phyloP scores from a whole-genome alignment of 1,139 yeast genomes.

The Pichia sp. region DNA sequence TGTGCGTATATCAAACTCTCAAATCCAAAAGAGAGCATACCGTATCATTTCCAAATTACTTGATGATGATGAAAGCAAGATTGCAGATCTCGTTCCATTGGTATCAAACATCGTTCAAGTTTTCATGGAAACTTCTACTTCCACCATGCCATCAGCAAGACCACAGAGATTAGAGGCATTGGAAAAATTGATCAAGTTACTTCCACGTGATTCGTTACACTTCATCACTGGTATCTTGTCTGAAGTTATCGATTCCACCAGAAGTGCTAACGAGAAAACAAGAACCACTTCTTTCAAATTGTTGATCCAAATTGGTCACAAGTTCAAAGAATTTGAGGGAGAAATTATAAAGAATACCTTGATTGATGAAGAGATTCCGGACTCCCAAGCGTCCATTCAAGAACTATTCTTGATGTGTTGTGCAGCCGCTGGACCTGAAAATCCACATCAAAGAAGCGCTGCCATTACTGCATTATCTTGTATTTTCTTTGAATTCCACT shows the following conservation, averaged over 20 bases:
- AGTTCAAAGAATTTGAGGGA: slow-evolving; percentile 53
- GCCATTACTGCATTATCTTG: slow-evolving; percentile 88
- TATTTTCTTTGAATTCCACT: slow-evolving; percentile 78
- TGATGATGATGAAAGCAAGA: slow-evolving; percentile 51
- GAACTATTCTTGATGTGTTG: slow-evolving; percentile 90
- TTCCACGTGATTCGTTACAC: slow-evolving; percentile 58
- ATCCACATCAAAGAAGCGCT: slow-evolving; percentile 95
- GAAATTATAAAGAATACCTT: slow-evolving; percentile 59
- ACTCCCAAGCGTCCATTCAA: slow-evolving; percentile 59
- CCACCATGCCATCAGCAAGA: slow-evolving; percentile 68
- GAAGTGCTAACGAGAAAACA: slow-evolving; percentile 88
- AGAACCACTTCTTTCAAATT: slow-evolving; percentile 75
- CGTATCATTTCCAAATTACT: slow-evolving; percentile 66
- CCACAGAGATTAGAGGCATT: slow-evolving; percentile 74
- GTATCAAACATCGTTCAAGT: slow-evolving; percentile 54
- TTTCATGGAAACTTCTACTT: slow-evolving; percentile 49
- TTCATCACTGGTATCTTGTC: slow-evolving; percentile 80
- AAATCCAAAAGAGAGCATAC: slow-evolving; percentile 85
- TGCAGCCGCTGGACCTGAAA: slow-evolving; percentile 92
- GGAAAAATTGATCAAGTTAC: slow-evolving; percentile 46
- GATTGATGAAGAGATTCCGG: slow-evolving; percentile 56
- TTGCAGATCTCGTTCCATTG: slow-evolving; percentile 42
- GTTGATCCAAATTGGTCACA: slow-evolving; percentile 73
- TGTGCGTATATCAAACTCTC: slow-evolving; percentile 51
- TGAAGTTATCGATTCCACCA: slow-evolving; percentile 87